Base-by-base conservation (phyloP, 139 green algal species). In the Dunaliella primolecta region DNA sequence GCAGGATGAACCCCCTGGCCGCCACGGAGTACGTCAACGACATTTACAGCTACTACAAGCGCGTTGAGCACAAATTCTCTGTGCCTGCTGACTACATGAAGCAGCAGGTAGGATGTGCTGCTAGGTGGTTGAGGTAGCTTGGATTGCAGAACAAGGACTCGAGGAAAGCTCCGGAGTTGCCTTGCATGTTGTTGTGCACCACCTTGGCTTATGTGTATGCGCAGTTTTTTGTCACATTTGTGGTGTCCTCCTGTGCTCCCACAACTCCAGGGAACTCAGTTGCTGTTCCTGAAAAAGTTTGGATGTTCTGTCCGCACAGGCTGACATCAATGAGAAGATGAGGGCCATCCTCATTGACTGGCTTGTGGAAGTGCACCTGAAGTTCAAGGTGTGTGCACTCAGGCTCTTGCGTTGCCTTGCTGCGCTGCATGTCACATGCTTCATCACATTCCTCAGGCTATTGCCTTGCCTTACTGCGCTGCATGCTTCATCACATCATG, bases 331-430 rank as follows among this genome's bases (percentile, higher is more conserved):
- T 84, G 92, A 97, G 74, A 97, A 96, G 88, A 98, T 98, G 95
- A 89, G 95, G 0, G 93, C 93, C 57, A 98, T 99, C 88, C 92
- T 99, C 29, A 88, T 99, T 32, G 97, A 99, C 91, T 99, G 97
- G 97, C 95, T 99, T 32, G 96, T 99, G 21, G 97, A 99, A 90
- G 97, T 99, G 84, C 96, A 99, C 90, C 90, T 98, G 30, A 98
- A 98, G 93, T 99, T 99, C 91, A 98, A 98, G 94, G 93, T 98
- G 57, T 86, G 92, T 11, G n/a, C n/a, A n/a, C n/a, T n/a, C 15
- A 21, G 20, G 27, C 7, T 25, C 32, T 3, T 2, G 27, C 30
- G 70, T 25, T 77, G 70, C 70, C 30, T 25, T 77, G 23, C 56
- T 20, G 56, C 56, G 23, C 20, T 72, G 20, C 20, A 23, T 20